Evolutionary conservation across 495 filamentous ascomycete genomes (phyloP), one percentile per base, ranked within the genome.

Genomic region (Penicillium mononematosum): DNA sequence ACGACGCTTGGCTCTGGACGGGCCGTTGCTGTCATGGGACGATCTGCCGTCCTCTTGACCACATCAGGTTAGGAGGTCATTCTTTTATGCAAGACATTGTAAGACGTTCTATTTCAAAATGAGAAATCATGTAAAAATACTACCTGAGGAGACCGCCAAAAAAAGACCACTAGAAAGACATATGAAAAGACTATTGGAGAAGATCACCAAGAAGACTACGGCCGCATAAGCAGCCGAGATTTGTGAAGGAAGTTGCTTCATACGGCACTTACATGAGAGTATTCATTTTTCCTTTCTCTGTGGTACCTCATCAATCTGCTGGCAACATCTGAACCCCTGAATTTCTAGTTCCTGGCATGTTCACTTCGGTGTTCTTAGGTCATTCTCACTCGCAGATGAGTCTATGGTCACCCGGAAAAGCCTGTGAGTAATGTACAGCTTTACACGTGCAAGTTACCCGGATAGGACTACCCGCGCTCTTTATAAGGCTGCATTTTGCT

Each of bases 401-500:
- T 29, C 9, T 38, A 46, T 8, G 43, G 50, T 53, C 49, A 51
- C 49, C 38, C 34, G 49, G 49, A 41, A 31, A 34, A 12, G 4
- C 19, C 19, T 45, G 19, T 38, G 31, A 17, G 12, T 24, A 14
- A 39, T 60, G 47, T 14, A 16, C 27, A 27, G 42, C 61, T 49
- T 19, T 36, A 34, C 56, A 64, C 52, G 57, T 58, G 62, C 34
- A 45, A 43, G 41, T 9, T 20, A 24, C 24, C 27, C 47, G 6
- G 1, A 11, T 17, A 22, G 49, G 49, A 24, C 19, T 19, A 16
- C 14, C 27, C 6, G 32, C 38, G 32, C 39, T 32, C 50, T 67
- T 67, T 62, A 67, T 65, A 65, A 65, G 42, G 34, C 39, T 24
- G 34, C 3, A 22, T 50, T 47, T 55, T 60, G 51, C 47, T 48